Evolutionary conservation across 768 basidiomycete species (phyloP), one percentile per base, ranked within the genome.

Genomic region (Rhodotorula babjevae): DNA sequence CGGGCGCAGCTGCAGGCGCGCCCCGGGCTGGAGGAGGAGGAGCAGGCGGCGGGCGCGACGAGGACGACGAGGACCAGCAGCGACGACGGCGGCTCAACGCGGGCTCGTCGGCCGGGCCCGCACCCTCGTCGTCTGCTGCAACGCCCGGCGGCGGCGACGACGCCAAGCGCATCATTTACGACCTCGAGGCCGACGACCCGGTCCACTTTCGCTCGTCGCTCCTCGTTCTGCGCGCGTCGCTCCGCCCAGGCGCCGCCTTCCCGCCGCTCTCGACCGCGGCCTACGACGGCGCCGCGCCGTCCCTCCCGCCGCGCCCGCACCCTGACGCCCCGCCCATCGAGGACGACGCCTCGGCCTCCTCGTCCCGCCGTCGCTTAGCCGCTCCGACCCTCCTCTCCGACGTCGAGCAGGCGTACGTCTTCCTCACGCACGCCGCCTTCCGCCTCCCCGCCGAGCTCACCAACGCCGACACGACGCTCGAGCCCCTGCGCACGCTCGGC

Each of bases 321-420:
- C 60, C 65, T 8, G 52, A 11, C 23, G 14, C 61, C 2, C 19
- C 67, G 1, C 36, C 36, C 7, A 33, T 18, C 21, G 56, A 19
- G 2, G 44, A 29, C 2, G 64, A 1, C 27, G 47, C 40, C 19
- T n/a, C 5, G 47, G 63, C n/a, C 29, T 23, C 29, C 50, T 23
- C 55, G 55, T 8, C 29, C 5, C 31, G 31, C 29, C 18, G 21
- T 27, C 40, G 65, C 15, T 52, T 56, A 27, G 46, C 57, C 33
- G 40, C 59, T 0, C 67, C 69, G 50, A 68, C 63, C 1, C 55
- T 61, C 33, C 63, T 75, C 33, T 9, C 56, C 58, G 74, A 75
- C 27, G 65, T 75, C 68, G 74, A 75, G 31, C 50, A 67, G 9
- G 68, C 70, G 23, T 75, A 69, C 47, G 61, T 66, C 33, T n/a